Evolutionary conservation across 2,329 filamentous ascomycete genomes (phyloP).

Genomic region (Colletotrichum limetticola): DNA sequence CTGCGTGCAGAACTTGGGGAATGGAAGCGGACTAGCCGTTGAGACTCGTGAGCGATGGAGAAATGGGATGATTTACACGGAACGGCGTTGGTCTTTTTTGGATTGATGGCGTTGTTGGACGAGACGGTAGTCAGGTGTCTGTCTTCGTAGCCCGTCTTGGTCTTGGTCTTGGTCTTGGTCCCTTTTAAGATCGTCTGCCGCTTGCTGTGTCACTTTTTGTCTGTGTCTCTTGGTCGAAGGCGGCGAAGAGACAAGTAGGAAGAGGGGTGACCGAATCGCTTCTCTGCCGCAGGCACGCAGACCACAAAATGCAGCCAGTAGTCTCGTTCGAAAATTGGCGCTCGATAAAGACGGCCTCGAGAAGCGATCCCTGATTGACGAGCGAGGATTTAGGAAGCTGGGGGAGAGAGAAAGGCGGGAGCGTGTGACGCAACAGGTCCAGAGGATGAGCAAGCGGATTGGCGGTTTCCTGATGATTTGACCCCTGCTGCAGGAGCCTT

Average conservation of each 20-base stretch:
- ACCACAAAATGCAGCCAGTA: neutral
- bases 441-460: conserved; percentile 19
- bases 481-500: conserved; percentile 27
- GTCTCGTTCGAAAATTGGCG: conserved; percentile 4
- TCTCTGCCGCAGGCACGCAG: neutral
- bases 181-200: neutral
- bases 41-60: neutral
- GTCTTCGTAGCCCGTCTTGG: neutral
- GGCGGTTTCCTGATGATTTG: conserved; percentile 7
- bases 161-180: neutral
- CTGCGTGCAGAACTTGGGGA: conserved; percentile 11
- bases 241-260: neutral
- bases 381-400: conserved; percentile 4
- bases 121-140: neutral
- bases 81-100: conserved; percentile 9
- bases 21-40: conserved; percentile 20
- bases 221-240: neutral
- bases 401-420: neutral
- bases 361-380: conserved; percentile 12
- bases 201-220: neutral
- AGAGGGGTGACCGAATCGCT: neutral
- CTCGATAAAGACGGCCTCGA: neutral
- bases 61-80: conserved; percentile 31
- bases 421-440: conserved; percentile 29
- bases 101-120: neutral